These are phyloP conservation scores for Naganishia vaughanmartiniae DNA, from an alignment of 768 basidiomycete genomes.

Conservation along the genomic window DNA sequence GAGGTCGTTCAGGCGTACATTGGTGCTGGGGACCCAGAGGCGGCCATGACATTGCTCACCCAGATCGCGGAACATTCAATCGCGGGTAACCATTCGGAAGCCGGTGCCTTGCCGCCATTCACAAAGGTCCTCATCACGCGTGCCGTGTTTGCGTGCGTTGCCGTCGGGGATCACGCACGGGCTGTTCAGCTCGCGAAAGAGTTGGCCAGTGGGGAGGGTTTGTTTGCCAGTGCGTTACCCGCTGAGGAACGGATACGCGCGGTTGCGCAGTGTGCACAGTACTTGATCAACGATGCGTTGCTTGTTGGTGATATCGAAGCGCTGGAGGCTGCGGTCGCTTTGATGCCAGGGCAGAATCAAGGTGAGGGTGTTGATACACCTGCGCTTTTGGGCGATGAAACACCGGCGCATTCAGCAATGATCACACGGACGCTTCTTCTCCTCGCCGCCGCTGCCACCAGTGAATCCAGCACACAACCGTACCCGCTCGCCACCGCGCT, in stretches of 20 bases:
- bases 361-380: background rate
- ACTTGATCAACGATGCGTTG: slow-evolving; percentile 2
- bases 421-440: background rate
- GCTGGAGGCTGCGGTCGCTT: background rate
- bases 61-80: slow-evolving; percentile 61
- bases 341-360: background rate
- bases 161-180: background rate
- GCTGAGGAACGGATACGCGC: background rate
- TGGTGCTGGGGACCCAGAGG: slow-evolving; percentile 61
- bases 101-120: background rate
- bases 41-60: slow-evolving; percentile 66
- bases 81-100: slow-evolving; percentile 9
- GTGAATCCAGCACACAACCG: background rate
- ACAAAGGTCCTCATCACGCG: background rate
- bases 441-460: background rate
- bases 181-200: background rate
- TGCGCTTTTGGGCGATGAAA: background rate
- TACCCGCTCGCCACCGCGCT: slow-evolving; percentile 13
- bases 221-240: background rate
- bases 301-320: background rate
- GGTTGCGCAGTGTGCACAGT: background rate
- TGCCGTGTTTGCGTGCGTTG: background rate
- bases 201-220: background rate
- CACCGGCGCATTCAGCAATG: background rate
- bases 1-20: slow-evolving; percentile 75